Evolutionary conservation across 306 rosid genomes (phyloP).

Genomic region (Malus asiatica): DNA sequence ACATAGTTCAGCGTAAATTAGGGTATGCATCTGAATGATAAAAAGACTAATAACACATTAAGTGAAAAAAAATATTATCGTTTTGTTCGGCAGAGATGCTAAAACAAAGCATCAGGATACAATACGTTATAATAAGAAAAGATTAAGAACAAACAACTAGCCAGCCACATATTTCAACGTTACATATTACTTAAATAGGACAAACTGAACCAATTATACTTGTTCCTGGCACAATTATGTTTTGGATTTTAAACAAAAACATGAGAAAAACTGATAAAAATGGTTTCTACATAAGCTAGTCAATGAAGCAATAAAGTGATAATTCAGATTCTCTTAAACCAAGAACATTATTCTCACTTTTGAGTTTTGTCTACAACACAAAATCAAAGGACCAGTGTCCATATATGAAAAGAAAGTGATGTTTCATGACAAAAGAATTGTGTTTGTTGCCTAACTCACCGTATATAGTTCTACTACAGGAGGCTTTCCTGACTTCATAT

Average conservation of each 20-base stretch:
- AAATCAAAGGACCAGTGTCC: neutral
- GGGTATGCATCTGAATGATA: neutral
- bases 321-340: neutral
- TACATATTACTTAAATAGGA: no score
- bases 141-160: no score
- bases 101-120: no score
- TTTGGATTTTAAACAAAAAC: no score
- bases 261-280: no score
- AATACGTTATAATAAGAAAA: no score
- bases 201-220: no score
- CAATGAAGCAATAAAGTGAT: neutral
- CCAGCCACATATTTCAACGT: no score
- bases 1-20: conserved; percentile 3
- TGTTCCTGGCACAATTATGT: no score
- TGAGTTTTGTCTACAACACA: neutral
- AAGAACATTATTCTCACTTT: neutral
- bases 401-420: neutral
- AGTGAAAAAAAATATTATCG: no score
- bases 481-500: conserved; percentile 30
- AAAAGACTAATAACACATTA: no score
- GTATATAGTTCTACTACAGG: conserved; percentile 41
- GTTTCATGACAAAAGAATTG: conserved; percentile 1
- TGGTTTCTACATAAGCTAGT: neutral
- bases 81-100: no score
- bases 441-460: conserved; percentile 40